Conservation (phyloP, 2,329 filamentous ascomycete species). For the Mycosphaerella sp. region DNA sequence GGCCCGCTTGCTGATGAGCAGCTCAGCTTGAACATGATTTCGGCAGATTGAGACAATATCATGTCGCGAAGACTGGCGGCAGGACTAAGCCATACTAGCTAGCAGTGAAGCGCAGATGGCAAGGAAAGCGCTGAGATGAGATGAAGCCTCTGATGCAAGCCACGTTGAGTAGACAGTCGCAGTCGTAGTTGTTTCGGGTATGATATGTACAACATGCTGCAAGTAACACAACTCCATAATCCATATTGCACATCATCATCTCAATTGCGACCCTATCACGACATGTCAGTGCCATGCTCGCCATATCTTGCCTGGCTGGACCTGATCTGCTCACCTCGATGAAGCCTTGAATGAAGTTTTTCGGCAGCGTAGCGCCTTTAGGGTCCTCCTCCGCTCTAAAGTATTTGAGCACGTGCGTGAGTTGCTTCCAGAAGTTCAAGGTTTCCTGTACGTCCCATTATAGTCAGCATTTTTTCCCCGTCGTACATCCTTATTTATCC, state of each 20-base stretch:
- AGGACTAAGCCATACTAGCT: too few relatives aligned
- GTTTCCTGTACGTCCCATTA: slow-evolving; percentile 62
- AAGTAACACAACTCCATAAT: not conserved
- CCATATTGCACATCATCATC: not conserved
- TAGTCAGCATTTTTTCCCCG: not conserved
- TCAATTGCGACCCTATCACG: slow-evolving; percentile 26
- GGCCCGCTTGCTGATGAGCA: not conserved
- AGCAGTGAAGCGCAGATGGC: not conserved
- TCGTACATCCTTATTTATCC: too few relatives aligned
- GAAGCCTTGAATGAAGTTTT: slow-evolving; percentile 90
- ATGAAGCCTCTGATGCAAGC: not conserved
- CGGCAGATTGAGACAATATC: not conserved
- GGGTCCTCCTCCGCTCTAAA: slow-evolving; percentile 83
- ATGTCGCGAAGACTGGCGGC: too few relatives aligned
- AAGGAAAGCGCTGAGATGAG: not conserved
- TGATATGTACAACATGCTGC: slow-evolving; percentile 27
- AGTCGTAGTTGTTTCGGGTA: slow-evolving; percentile 13
- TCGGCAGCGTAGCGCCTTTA: slow-evolving; percentile 63
- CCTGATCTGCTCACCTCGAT: slow-evolving; percentile 63
- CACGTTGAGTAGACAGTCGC: not conserved
- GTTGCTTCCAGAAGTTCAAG: slow-evolving; percentile 98
- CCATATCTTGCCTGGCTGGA: not conserved
- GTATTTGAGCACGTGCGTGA: slow-evolving; percentile 92
- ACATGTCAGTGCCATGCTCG: slow-evolving; percentile 4
- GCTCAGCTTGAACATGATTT: not conserved